Evolutionary conservation across 1,139 yeast species (phyloP).

Genomic region (Kazachstania sp.): DNA sequence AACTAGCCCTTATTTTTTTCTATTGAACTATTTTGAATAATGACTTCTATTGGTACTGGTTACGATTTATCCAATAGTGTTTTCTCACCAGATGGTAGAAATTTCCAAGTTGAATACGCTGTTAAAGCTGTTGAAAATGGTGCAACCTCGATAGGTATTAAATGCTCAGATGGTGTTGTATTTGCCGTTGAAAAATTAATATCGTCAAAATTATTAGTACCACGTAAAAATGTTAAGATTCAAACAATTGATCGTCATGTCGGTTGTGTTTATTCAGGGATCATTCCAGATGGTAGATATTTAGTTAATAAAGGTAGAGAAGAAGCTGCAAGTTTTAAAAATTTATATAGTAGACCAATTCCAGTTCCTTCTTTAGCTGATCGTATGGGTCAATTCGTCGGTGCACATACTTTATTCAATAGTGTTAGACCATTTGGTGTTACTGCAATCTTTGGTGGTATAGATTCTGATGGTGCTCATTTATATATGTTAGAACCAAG

Average conservation of each 20-base stretch:
- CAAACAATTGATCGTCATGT: slow-evolving; percentile 90
- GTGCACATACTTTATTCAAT: slow-evolving; percentile 90
- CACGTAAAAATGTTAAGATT: slow-evolving; percentile 80
- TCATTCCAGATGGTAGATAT: slow-evolving; percentile 94
- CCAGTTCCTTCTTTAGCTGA: slow-evolving; percentile 78
- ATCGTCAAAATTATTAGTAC: slow-evolving; percentile 78
- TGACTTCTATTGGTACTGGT: slow-evolving; percentile 94
- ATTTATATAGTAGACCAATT: slow-evolving; percentile 63
- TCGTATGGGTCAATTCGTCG: slow-evolving; percentile 85
- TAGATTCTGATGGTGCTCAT: slow-evolving; percentile 82
- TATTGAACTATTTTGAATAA: slow-evolving; percentile 4
- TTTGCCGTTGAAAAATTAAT: slow-evolving; percentile 93
- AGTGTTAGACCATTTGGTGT: slow-evolving; percentile 98
- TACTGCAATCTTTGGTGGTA: slow-evolving; percentile 86
- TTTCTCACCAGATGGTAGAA: slow-evolving; percentile 84
- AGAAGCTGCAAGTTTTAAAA: slow-evolving; percentile 74
- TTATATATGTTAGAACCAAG: slow-evolving; percentile 96
- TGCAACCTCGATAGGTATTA: slow-evolving; percentile 89
- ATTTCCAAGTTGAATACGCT: slow-evolving; percentile 97
- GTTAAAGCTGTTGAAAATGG: slow-evolving; percentile 96
- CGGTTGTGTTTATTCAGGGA: slow-evolving; percentile 91
- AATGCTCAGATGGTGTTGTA: slow-evolving; percentile 86
- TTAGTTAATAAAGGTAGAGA: slow-evolving; percentile 88
- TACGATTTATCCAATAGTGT: slow-evolving; percentile 94
- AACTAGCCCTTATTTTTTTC: not conserved